Base-by-base conservation (phyloP, 345 rosid species). In the Clarkia xantiana region DNA sequence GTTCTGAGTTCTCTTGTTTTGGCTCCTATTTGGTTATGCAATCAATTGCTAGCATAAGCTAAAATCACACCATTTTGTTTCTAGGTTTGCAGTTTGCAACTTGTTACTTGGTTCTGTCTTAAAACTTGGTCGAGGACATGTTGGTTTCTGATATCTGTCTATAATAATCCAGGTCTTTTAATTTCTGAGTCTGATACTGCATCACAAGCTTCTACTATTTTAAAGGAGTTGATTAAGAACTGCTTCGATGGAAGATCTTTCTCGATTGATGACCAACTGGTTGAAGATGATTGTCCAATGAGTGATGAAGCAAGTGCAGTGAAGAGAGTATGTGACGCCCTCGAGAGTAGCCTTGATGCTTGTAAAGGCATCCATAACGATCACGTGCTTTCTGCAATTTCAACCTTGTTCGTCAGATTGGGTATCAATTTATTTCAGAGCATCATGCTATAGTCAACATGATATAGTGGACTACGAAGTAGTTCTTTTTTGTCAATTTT, bases 141-240 rank as follows among this genome's bases (percentile, higher is more conserved):
- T 5, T n/a, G 51, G 20, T 44, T 40, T 53, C 42, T 47, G 49
- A 41, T 39, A 41, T 47, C 19, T 41, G 48, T 14, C 29, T n/a
- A 9, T 57, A 45, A 19, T 69, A 56, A 15, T 63, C 23, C 60
- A 89, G 97, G 88, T 63, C 81, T 83, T 71, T 62, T 86, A 66
- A 70, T 61, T 63, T 76, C 63, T 34, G 71, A 61, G 62, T 70
- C 69, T 39, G 62, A 62, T 16, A 49, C 57, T 59, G 81, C 97
- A 67, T 73, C 81, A 22, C 73, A 69, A 55, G 80, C 82, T 59
- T 71, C 84, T 43, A 40, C 45, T 59, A 64, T 73, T 59, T 23
- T 86, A 50, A 90, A 67, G 70, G 77, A 83, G 55, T 58, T 90
- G 78, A 70, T 90, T 53, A 68, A 51, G 49, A 60, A 58, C 60